Conservation (phyloP, 2,329 filamentous ascomycete species). For the Colletotrichum australisinense region DNA sequence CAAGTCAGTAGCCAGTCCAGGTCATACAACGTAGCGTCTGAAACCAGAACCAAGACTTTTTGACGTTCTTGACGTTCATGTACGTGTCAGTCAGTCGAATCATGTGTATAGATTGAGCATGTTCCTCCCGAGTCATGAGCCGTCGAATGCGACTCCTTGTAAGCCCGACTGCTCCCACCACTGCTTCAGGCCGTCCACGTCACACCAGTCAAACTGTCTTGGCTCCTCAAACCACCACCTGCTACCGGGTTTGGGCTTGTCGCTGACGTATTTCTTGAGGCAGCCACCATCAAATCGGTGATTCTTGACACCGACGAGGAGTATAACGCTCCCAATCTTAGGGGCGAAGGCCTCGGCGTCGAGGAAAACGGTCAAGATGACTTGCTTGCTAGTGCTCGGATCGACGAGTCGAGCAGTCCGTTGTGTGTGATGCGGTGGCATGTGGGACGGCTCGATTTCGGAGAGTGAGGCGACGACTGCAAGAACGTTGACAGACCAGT, state of each 20-base stretch:
- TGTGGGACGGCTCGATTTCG: conserved; percentile 58
- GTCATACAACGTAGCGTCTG: background rate
- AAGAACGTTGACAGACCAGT: conserved; percentile 68
- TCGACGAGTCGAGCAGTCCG: conserved; percentile 63
- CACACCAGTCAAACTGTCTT: conserved; percentile 59
- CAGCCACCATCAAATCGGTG: conserved; percentile 63
- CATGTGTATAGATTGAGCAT: background rate
- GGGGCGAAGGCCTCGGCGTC: conserved; percentile 62
- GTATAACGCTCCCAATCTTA: conserved; percentile 58
- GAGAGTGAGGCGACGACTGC: conserved; percentile 61
- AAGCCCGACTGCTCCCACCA: conserved; percentile 53
- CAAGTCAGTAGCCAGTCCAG: background rate
- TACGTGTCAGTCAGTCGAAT: background rate
- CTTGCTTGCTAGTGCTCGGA: conserved; percentile 62
- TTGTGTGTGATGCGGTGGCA: conserved; percentile 60
- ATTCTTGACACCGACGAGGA: conserved; percentile 68
- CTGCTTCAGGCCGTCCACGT: conserved; percentile 54
- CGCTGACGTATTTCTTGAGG: conserved; percentile 57
- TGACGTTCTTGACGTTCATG: background rate
- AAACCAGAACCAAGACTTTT: conserved; percentile 15
- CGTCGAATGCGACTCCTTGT: conserved; percentile 1
- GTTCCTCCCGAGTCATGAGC: conserved; percentile 11
- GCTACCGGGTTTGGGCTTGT: conserved; percentile 45
- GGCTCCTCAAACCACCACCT: conserved; percentile 66
- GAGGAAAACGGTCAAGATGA: conserved; percentile 66